A percentile compares a stretch with the other conserved stretches of the same genome.
Evolutionary conservation across 805 yeast genomes (phyloP).

Genomic region (Ogataea angusta): DNA sequence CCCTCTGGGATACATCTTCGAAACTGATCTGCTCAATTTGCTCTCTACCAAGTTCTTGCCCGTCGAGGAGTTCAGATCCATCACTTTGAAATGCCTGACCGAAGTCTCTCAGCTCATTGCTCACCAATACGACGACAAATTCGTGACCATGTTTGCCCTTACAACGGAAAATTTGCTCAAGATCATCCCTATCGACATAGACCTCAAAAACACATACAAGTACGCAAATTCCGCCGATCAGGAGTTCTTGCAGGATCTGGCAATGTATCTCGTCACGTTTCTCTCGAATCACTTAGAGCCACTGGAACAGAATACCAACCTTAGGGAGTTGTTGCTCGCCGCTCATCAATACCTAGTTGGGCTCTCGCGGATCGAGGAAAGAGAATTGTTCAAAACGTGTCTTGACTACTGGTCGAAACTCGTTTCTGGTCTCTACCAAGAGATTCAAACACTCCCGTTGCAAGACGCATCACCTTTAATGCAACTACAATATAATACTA

Average conservation of each 20-base stretch:
- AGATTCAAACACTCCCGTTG: constrained; percentile 76
- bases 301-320: constrained; percentile 51
- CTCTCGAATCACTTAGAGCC: constrained; percentile 67
- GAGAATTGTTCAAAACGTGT: constrained; percentile 93
- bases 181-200: constrained; percentile 70
- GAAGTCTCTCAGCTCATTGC: constrained; percentile 76
- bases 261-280: constrained; percentile 87
- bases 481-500: constrained; percentile 53
- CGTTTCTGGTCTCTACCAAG: constrained; percentile 78
- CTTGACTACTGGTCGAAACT: constrained; percentile 91
- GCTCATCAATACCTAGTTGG: constrained; percentile 81
- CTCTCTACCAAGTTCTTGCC: constrained; percentile 73
- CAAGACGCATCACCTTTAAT: constrained; percentile 70
- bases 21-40: constrained; percentile 72
- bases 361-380: constrained; percentile 86
- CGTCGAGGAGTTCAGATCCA: constrained; percentile 75
- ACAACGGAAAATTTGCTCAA: constrained; percentile 66
- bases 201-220: constrained; percentile 68
- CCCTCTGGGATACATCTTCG: constrained; percentile 85
- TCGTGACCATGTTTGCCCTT: constrained; percentile 65
- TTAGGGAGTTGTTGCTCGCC: constrained; percentile 58
- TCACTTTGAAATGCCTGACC: constrained; percentile 87
- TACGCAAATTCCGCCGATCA: constrained; percentile 81
- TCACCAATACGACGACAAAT: constrained; percentile 52
- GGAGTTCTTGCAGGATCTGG: constrained; percentile 91